phyloP scores from a whole-genome alignment of 2,329 filamentous ascomycete species.

The Colletotrichum karsti region DNA sequence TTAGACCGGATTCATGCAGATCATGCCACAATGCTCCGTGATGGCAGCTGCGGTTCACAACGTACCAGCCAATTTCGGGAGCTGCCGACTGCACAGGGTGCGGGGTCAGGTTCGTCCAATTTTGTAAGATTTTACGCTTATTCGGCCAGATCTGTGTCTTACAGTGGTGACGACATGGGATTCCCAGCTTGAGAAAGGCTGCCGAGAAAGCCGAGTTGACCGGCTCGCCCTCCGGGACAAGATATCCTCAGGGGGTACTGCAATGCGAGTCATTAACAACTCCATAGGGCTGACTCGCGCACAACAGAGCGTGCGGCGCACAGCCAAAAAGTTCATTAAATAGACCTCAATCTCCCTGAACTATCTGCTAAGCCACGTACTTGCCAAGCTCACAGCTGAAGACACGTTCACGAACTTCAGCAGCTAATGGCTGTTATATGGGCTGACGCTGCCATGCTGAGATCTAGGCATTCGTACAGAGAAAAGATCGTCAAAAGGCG shows the following conservation, averaged over 20 bases:
- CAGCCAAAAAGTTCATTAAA: background rate
- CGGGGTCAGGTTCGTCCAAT: background rate
- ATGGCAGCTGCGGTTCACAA: background rate
- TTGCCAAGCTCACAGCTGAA: no score
- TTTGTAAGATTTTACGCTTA: background rate
- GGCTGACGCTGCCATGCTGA: no score
- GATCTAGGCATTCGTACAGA: no score
- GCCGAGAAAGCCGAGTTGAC: background rate
- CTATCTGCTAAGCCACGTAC: background rate
- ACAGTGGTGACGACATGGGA: background rate
- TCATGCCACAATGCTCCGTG: no score
- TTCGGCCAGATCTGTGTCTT: background rate
- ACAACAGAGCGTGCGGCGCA: background rate
- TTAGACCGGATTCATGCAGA: no score
- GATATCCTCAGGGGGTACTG: background rate
- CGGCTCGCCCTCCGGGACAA: background rate
- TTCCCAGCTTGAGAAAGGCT: background rate
- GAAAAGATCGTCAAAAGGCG: no score
- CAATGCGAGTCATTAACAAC: slow-evolving; percentile 10
- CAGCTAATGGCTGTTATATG: no score
- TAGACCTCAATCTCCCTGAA: background rate
- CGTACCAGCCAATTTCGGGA: background rate
- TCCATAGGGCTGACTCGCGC: slow-evolving; percentile 20
- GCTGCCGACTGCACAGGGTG: background rate
- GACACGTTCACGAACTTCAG: no score